Evolutionary conservation across 2,329 filamentous ascomycete species (phyloP), one percentile per base, ranked within the genome.

Genomic region (Colletotrichum musicola): DNA sequence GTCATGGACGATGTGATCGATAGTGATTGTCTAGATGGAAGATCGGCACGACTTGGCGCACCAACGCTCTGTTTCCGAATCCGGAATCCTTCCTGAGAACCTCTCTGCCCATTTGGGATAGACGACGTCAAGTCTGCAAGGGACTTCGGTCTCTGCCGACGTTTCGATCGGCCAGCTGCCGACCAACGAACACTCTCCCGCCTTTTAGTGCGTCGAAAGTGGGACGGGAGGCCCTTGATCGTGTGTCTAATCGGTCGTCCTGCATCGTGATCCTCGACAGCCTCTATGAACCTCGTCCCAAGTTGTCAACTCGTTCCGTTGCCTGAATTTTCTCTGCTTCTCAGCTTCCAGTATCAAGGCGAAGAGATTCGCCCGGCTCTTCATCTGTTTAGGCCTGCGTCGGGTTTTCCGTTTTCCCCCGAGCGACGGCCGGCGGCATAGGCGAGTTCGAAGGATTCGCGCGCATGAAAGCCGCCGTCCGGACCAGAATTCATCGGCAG

Each of bases 111-210:
- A 22, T 60, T 51, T 51, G n/a, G 46, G 46, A 40, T 18, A 1
- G 18, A 38, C 20, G 2, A 51, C 30, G 57, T 60, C 30, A 40
- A 60, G 46, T 30, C 50, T 51, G 46, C 57, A 51, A 60, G 57
- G 57, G n/a, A 51, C 46, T 25, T 27, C 46, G 57, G 46, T 38
- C 46, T 42, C 42, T 59, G 20, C 57, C 30, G 57, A 60, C 46
- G 20, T 49, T 12, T 30, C 20, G 57, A 4, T 51, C 57, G 57
- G 57, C 44, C 42, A 60, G 46, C 57, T 59, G 44, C 44, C 56
- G 30, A 35, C 30, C 7, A 10, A 35, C 7, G 44, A 50, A 49
- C 9, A 42, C 25, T 50, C 46, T 60, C 57, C 57, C 57, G 57
- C 4, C 16, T 6, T 18, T 60, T 40, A 46, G 27, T 20, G 27